A percentile compares a stretch with the other conserved stretches of the same genome.
phyloP scores from a whole-genome alignment of 75 land plant species.

The Selaginella moellendorffii region DNA sequence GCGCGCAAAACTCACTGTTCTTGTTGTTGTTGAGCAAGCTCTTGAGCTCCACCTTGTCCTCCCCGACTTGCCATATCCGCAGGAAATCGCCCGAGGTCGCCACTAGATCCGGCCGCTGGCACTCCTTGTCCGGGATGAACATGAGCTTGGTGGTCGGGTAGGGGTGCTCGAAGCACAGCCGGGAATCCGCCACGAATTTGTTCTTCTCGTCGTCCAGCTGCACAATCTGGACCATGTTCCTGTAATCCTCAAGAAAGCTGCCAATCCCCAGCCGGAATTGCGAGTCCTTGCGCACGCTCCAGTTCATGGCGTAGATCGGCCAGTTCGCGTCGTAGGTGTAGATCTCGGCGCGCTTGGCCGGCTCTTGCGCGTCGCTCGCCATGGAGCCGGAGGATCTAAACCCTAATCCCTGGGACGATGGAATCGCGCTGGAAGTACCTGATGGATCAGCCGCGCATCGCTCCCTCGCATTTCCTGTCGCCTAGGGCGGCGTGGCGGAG shows the following conservation, averaged over 20 bases:
- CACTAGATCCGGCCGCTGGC: background rate
- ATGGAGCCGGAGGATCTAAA: background rate
- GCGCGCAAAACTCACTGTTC: constrained; percentile 59
- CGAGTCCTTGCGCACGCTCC: constrained; percentile 6
- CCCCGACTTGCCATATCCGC: constrained; percentile 1
- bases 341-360: constrained; percentile 30
- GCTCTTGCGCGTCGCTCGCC: constrained; percentile 22
- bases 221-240: constrained; percentile 7
- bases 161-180: background rate
- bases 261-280: constrained; percentile 9
- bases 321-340: constrained; percentile 8
- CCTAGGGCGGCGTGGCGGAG: no score
- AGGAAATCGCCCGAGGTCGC: background rate
- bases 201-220: constrained; percentile 11
- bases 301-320: constrained; percentile 13
- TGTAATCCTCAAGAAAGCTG: constrained; percentile 2
- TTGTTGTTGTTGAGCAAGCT: constrained; percentile 46
- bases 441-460: no score
- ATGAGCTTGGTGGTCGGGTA: constrained; percentile 8
- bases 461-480: no score
- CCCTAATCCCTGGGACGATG: no score
- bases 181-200: constrained; percentile 1
- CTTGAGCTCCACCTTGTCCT: background rate
- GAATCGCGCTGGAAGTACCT: no score
- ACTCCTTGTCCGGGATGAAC: constrained; percentile 7